These are phyloP conservation scores for Pterothamnion heteromorphum DNA, from an alignment of 31 red algal species.

Conservation along the genomic window DNA sequence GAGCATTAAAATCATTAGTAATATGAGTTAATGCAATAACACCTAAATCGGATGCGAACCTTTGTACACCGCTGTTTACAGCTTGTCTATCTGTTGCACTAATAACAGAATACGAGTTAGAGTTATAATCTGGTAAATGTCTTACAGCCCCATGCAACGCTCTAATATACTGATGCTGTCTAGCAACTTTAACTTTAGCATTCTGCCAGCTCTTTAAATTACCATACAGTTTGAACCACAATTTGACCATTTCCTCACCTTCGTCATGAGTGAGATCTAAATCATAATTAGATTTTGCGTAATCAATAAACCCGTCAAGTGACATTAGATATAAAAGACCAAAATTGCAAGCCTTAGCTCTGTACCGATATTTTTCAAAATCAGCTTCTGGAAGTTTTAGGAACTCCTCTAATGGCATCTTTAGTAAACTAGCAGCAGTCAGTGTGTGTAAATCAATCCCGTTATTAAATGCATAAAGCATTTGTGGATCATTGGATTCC, in stretches of 20 bases:
- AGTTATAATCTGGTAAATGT: background rate
- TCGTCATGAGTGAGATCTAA: background rate
- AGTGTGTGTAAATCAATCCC: background rate
- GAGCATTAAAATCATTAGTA: background rate
- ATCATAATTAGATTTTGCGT: background rate
- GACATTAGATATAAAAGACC: constrained; percentile 7
- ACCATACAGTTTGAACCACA: background rate
- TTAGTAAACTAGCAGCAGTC: background rate
- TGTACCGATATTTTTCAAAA: background rate
- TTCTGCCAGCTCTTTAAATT: background rate
- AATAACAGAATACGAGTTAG: background rate
- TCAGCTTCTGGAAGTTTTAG: background rate
- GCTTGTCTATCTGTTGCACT: background rate
- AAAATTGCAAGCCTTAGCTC: constrained; percentile 17
- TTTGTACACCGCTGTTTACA: background rate
- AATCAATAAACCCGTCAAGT: background rate
- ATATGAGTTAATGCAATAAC: background rate
- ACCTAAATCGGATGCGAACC: background rate
- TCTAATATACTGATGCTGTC: background rate
- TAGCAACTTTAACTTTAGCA: background rate
- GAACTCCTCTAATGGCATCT: background rate
- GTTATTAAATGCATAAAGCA: background rate
- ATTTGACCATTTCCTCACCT: background rate
- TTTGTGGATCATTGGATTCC: background rate
- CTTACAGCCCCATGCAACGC: background rate